These are phyloP conservation scores for Euphorbia pulcherrima DNA, from an alignment of 345 rosid genomes.

Conservation along the genomic window DNA sequence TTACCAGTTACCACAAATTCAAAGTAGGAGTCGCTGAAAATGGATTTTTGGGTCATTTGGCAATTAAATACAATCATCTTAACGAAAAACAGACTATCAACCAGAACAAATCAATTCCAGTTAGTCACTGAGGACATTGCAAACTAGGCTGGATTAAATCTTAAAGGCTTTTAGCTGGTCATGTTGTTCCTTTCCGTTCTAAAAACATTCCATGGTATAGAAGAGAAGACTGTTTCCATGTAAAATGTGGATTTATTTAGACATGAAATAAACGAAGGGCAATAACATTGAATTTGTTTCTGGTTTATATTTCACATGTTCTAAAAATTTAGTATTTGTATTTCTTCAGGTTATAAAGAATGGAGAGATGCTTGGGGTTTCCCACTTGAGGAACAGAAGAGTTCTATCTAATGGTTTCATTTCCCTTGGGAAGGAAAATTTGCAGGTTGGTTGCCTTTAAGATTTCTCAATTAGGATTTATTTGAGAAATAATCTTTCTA, in stretches of 20 bases:
- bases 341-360: conserved; percentile 84
- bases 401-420: conserved; percentile 91
- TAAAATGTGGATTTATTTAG: conserved; percentile 4
- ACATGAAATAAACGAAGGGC: conserved; percentile 2
- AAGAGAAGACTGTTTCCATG: neutral
- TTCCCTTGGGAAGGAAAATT: conserved; percentile 87
- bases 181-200: neutral
- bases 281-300: neutral
- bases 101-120: conserved; percentile 2
- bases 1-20: neutral
- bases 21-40: too few relatives aligned
- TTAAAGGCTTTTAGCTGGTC: conserved; percentile 10
- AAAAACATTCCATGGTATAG: neutral
- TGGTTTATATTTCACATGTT: conserved; percentile 1
- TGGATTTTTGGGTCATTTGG: neutral
- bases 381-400: conserved; percentile 90
- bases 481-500: conserved; percentile 17
- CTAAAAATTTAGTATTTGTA: neutral
- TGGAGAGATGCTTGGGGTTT: conserved; percentile 99
- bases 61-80: too few relatives aligned
- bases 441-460: conserved; percentile 58
- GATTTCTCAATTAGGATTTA: conserved; percentile 16
- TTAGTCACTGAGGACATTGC: neutral
- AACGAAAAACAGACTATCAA: neutral
- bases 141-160: neutral